Percentiles rank a stretch among this genome's conserved stretches.
Evolutionary conservation across 768 basidiomycete species (phyloP).

Genomic region (Lactarius hatsudake): DNA sequence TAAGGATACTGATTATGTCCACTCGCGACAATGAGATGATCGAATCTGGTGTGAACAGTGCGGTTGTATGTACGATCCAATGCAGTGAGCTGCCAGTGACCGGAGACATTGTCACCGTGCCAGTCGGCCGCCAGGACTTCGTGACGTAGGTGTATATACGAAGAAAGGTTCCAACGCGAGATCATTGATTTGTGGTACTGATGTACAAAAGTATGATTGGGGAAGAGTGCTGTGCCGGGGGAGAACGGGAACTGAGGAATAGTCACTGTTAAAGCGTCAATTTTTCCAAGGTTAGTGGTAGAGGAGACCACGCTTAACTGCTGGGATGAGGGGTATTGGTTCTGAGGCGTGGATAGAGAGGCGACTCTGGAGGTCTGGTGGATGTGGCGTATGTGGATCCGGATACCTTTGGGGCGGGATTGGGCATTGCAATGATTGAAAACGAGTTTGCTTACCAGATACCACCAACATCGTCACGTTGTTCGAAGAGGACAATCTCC

Average conservation of each 20-base stretch:
- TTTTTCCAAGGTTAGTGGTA: constrained; percentile 23
- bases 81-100: constrained; percentile 47
- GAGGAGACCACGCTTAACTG: constrained; percentile 27
- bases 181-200: constrained; percentile 48
- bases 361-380: constrained; percentile 34
- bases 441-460: constrained; percentile 44
- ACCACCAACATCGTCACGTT: constrained; percentile 50
- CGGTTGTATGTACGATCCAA: constrained; percentile 27
- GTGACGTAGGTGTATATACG: constrained; percentile 44
- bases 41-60: constrained; percentile 39
- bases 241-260: constrained; percentile 53
- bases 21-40: constrained; percentile 54
- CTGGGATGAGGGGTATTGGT: constrained; percentile 57
- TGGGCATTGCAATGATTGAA: not conserved
- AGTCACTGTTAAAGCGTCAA: constrained; percentile 39
- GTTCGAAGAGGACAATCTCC: constrained; percentile 53
- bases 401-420: constrained; percentile 32
- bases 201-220: constrained; percentile 45
- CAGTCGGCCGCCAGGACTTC: constrained; percentile 44
- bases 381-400: constrained; percentile 54
- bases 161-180: constrained; percentile 39
- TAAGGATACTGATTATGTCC: constrained; percentile 56
- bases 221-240: constrained; percentile 49
- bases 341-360: constrained; percentile 51
- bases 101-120: constrained; percentile 38